Base-by-base conservation (phyloP, 2,329 filamentous ascomycete species). In the Pleomassaria siparia region DNA sequence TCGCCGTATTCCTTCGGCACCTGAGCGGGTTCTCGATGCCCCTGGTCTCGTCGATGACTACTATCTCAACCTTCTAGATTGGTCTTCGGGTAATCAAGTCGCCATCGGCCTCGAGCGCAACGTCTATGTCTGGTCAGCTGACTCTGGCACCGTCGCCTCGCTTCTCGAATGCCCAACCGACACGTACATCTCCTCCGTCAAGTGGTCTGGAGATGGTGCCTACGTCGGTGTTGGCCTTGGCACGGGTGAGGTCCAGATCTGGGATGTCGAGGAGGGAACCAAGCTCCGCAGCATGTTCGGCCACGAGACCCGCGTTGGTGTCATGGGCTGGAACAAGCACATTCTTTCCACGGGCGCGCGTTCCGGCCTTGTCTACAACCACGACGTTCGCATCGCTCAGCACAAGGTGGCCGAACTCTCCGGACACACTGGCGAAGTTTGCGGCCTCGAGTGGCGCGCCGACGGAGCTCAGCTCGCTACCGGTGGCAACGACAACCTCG, bases 291-390 rank as follows among this genome's bases (percentile, higher is more conserved):
- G 91, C 80, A 99, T 99, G 94, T 88, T 91, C 70, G 94, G 94
- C 51, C 94, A 99, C 69, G 92, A 97, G 67, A 92, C 90, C 30
- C 91, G 94, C 46, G 92, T 99, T 55, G 90, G 91, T 67, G 92
- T 96, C 56, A 96, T 97, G 91, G 69, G 91, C 66, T 99, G 94
- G 94, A 96, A 90, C 81, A 97, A 97, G 83, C 94, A 97, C 75
- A 84, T 95, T 48, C 82, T 99, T 43, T 97, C 94, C 30, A 96
- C 92, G 18, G 94, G 94, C 58, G 90, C 94, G 47, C 89, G 94
- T 69, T 95, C 89, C 58, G 94, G 94, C 20, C 86, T 96, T 37
- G 91, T 99, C 62, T 96, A 85, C 84, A 99, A 99, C 82, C 94
- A 99, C 75, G 94, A 99, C 69, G 94, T 99, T 55, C 92, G 94